Base-by-base conservation (phyloP, 2,329 filamentous ascomycete species). In the Didymella exigua region DNA sequence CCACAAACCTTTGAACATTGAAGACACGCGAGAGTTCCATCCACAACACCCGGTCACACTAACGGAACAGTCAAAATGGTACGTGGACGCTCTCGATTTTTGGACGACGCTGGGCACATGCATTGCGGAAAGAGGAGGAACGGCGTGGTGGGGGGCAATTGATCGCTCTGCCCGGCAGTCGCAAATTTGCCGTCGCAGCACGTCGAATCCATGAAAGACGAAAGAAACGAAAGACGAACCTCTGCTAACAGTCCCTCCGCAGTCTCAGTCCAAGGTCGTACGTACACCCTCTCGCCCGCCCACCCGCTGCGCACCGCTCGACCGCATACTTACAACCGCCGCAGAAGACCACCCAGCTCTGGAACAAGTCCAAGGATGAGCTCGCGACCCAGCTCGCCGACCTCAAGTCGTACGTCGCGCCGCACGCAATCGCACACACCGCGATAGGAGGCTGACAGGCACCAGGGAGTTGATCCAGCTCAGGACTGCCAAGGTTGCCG, bases 301-400 rank as follows among this genome's bases (percentile, higher is more conserved):
- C 49, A 41, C 55, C 53, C 38, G 53, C 42, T 46, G 29, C 58
- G 41, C 52, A 52, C 31, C 64, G 50, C 83, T 56, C 63, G 63
- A 63, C 47, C 52, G 57, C 54, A 63, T 68, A 68, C 72, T 75
- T 60, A 75, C 72, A 70, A 60, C 60, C 69, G 37, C 56, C 60
- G 59, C 61, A 74, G 71, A 98, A 97, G 90, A 88, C 93, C 81
- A 87, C 86, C 83, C 86, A 90, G 84, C 91, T 99, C 82, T 98
- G 95, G 95, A 88, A 87, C 84, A 99, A 99, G 91, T 93, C 86
- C 89, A 98, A 98, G 89, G 91, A 96, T 78, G 96, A 99, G 76
- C 86, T 99, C 81, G 86, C 87, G 62, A 97, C 90, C 87, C 89
- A 75, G 70, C 64, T 75, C 67, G 52, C 65, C 53, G 71, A 74